Percentiles rank a stretch among this genome's conserved stretches.
phyloP scores from a whole-genome alignment of 495 filamentous ascomycete genomes.

The Acidomyces sp. region DNA sequence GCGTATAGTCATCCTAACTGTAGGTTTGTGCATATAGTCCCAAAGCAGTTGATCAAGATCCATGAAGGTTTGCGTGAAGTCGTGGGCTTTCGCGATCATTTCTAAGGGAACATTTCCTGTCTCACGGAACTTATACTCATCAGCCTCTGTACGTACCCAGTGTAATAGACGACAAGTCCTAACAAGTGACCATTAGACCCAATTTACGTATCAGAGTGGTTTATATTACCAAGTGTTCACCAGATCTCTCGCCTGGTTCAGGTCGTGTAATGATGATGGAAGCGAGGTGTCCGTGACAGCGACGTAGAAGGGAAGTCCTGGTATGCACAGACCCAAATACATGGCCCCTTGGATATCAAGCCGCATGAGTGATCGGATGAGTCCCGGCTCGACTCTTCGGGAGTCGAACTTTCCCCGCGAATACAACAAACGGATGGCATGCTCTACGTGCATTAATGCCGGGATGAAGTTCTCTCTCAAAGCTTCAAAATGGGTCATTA shows the following conservation, averaged over 20 bases:
- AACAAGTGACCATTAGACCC: not conserved
- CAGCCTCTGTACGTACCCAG: conserved; percentile 8
- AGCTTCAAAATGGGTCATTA: conserved; percentile 13
- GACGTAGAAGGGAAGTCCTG: conserved; percentile 6
- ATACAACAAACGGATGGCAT: conserved; percentile 9
- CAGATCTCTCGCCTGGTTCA: conserved; percentile 11
- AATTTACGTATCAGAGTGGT: not conserved
- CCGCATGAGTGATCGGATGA: conserved; percentile 7
- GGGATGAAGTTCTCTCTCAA: conserved; percentile 9
- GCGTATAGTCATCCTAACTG: not conserved
- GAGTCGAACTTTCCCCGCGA: not conserved
- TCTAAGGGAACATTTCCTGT: conserved; percentile 5
- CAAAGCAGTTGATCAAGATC: conserved; percentile 7
- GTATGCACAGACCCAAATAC: conserved; percentile 3
- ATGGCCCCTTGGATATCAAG: conserved; percentile 11
- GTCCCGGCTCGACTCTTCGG: conserved; percentile 5
- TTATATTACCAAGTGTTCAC: conserved; percentile 8
- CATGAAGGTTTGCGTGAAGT: conserved; percentile 1
- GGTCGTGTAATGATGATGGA: conserved; percentile 1
- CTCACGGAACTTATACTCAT: conserved; percentile 5
- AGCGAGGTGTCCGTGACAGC: conserved; percentile 1
- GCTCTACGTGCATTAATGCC: conserved; percentile 7
- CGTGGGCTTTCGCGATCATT: conserved; percentile 1
- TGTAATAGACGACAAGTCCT: conserved; percentile 3
- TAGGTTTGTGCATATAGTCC: conserved; percentile 8